A percentile compares a stretch with the other conserved stretches of the same genome.
Conservation (phyloP, 768 basidiomycete species). For the Lactarius sanguifluus region DNA sequence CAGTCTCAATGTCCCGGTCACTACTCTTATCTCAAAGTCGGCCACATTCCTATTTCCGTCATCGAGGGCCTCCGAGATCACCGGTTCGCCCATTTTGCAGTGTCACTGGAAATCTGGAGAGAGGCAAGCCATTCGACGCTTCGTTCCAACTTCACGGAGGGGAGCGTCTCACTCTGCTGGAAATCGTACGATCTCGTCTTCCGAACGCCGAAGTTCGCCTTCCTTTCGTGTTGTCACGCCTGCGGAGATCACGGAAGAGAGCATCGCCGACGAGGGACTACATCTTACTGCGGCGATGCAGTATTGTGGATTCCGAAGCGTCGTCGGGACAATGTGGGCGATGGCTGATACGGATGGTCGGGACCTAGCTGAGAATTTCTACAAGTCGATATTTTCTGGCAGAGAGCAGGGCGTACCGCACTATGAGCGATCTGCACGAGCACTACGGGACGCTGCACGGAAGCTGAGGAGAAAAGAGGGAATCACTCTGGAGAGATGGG, state of each 20-base stretch:
- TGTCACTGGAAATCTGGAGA: not conserved
- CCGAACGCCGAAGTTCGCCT: conserved; percentile 15
- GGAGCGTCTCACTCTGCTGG: not conserved
- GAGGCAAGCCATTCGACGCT: not conserved
- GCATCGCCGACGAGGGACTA: conserved; percentile 20
- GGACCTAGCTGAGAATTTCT: no score
- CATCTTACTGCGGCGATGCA: conserved; percentile 23
- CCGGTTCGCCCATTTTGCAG: not conserved
- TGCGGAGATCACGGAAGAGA: conserved; percentile 2
- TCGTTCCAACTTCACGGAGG: not conserved
- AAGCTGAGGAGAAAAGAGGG: no score
- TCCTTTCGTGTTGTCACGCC: conserved; percentile 20
- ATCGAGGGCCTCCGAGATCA: not conserved
- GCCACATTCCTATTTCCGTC: not conserved
- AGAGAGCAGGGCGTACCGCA: no score
- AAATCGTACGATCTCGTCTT: not conserved
- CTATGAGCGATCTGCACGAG: no score
- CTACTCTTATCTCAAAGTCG: not conserved
- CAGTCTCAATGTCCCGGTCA: not conserved
- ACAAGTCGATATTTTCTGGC: no score
- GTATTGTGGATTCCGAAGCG: conserved; percentile 20
- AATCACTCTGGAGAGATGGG: no score
- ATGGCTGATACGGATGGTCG: conserved; percentile 21
- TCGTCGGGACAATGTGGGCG: conserved; percentile 25
- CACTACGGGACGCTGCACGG: no score